Conservation (phyloP, 1,284 basidiomycete species). For the Cystobasidium sp. region DNA sequence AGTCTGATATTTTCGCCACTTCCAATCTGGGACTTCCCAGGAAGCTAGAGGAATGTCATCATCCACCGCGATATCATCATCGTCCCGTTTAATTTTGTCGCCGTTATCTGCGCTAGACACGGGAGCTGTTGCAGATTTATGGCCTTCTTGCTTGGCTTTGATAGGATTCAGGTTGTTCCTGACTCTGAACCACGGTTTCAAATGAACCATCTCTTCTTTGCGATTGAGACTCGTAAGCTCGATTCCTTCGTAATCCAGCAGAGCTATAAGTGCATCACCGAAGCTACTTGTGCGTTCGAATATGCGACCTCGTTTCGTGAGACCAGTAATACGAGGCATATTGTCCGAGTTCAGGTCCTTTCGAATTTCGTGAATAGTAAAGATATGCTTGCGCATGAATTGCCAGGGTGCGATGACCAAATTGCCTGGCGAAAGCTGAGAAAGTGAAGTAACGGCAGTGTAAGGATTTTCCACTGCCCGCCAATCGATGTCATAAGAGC, state of each 20-base stretch:
- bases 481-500: conserved; percentile 46
- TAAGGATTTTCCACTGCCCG: conserved; percentile 31
- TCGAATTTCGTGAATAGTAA: conserved; percentile 35
- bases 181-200: conserved; percentile 39
- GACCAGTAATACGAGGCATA: conserved; percentile 42
- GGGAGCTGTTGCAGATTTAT: conserved; percentile 16
- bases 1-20: conserved; percentile 40
- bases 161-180: conserved; percentile 41
- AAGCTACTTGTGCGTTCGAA: conserved; percentile 31
- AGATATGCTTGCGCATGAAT: conserved; percentile 41
- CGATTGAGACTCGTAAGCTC: conserved; percentile 23
- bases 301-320: conserved; percentile 34
- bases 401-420: conserved; percentile 42
- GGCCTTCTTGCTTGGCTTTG: conserved; percentile 16
- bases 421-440: conserved; percentile 27
- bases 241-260: conserved; percentile 34
- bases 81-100: not conserved
- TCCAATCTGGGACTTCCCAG: conserved; percentile 43
- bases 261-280: conserved; percentile 36
- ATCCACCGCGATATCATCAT: conserved; percentile 28
- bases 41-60: conserved; percentile 23
- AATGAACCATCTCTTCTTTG: conserved; percentile 37
- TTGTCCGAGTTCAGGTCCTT: conserved; percentile 38
- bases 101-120: not conserved
- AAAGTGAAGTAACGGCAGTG: not conserved